phyloP scores from a whole-genome alignment of 2,329 filamentous ascomycete species.

The Aspergillus sp. region DNA sequence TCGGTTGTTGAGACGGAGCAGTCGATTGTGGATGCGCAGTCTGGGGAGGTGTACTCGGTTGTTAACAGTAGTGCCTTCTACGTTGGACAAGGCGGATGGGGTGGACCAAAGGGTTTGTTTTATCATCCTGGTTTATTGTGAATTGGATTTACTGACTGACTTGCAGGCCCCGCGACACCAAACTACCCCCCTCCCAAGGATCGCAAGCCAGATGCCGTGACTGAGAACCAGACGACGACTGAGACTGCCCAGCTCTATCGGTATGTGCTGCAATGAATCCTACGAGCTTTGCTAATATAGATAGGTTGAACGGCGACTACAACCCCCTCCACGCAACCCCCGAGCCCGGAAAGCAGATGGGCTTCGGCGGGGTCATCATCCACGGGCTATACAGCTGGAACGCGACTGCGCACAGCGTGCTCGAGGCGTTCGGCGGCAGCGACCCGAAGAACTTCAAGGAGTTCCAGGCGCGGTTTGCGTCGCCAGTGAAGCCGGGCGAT shows the following conservation, averaged over 20 bases:
- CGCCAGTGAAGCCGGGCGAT: conserved; percentile 79
- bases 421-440: conserved; percentile 71
- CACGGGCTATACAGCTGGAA: conserved; percentile 91
- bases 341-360: conserved; percentile 83
- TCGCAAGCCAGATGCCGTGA: conserved; percentile 67
- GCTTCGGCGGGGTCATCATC: conserved; percentile 84
- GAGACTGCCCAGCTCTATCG: conserved; percentile 76
- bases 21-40: conserved; percentile 68
- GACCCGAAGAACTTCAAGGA: conserved; percentile 80
- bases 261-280: conserved; percentile 29
- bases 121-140: neutral
- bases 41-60: conserved; percentile 69
- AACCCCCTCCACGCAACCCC: conserved; percentile 89
- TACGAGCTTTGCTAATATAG: too few species aligned
- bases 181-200: conserved; percentile 76
- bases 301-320: conserved; percentile 84
- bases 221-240: conserved; percentile 67
- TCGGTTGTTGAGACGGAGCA: conserved; percentile 79
- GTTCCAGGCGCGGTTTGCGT: conserved; percentile 85
- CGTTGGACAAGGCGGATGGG: conserved; percentile 79
- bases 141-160: neutral
- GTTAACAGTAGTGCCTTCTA: conserved; percentile 73
- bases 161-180: conserved; percentile 62
- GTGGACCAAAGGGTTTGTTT: conserved; percentile 74
- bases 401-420: conserved; percentile 68